Conservation (phyloP, 2,329 filamentous ascomycete species). For the Huntiella bhutanensis region DNA sequence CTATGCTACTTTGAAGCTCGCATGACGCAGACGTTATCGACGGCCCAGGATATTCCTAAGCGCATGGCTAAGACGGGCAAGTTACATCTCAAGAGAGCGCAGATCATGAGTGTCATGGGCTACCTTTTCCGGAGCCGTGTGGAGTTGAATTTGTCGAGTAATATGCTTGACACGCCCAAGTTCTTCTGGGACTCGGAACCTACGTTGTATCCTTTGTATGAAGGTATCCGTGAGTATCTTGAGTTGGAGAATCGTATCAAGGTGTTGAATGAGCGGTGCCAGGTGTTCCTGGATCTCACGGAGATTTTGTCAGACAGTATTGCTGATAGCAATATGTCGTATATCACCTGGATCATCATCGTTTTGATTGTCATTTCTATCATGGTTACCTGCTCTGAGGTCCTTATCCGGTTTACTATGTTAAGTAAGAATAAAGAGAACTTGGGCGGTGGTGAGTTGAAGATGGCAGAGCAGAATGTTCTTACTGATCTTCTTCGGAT, state of each 20-base stretch:
- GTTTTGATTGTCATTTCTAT: slow-evolving; percentile 82
- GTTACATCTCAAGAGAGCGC: slow-evolving; percentile 74
- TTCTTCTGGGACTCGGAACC: slow-evolving; percentile 99
- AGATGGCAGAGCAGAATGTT: slow-evolving; percentile 17
- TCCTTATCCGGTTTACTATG: slow-evolving; percentile 68
- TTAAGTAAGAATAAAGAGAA: slow-evolving; percentile 25
- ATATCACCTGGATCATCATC: slow-evolving; percentile 96
- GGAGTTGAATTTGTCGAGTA: slow-evolving; percentile 93
- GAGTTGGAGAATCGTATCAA: slow-evolving; percentile 93
- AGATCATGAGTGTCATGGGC: slow-evolving; percentile 84
- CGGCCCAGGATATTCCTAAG: slow-evolving; percentile 83
- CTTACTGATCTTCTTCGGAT: slow-evolving; percentile 30
- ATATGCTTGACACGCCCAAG: slow-evolving; percentile 87
- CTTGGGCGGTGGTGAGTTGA: not conserved
- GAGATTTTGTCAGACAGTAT: slow-evolving; percentile 88
- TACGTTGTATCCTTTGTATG: slow-evolving; percentile 83
- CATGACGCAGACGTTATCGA: slow-evolving; percentile 85
- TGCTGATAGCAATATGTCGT: slow-evolving; percentile 85
- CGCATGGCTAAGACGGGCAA: slow-evolving; percentile 74
- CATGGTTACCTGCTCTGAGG: slow-evolving; percentile 75
- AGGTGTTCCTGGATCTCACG: slow-evolving; percentile 87
- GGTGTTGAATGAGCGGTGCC: slow-evolving; percentile 90
- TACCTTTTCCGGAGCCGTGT: slow-evolving; percentile 83
- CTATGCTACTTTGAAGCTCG: slow-evolving; percentile 89
- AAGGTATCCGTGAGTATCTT: slow-evolving; percentile 86